Conservation (phyloP, 805 yeast genomes). For the Lipomyces oligophaga region DNA sequence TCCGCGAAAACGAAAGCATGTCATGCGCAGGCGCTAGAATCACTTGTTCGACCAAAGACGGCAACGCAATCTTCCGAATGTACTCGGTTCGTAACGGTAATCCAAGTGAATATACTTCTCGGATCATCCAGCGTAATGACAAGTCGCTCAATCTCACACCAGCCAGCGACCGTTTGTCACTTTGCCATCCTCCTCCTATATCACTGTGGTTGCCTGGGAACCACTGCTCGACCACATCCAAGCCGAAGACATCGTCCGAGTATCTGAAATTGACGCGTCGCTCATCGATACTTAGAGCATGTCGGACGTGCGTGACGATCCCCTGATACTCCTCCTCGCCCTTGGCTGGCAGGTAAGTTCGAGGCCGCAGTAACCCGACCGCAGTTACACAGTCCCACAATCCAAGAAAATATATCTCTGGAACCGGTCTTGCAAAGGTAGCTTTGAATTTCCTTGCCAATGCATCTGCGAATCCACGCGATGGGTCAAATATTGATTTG, state of each 20-base stretch:
- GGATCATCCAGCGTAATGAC: constrained; percentile 59
- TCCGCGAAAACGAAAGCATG: constrained; percentile 12
- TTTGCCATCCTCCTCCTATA: constrained; percentile 64
- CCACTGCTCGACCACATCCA: constrained; percentile 53
- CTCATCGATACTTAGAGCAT: constrained; percentile 66
- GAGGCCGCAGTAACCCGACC: constrained; percentile 56
- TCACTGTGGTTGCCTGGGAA: constrained; percentile 70
- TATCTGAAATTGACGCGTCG: constrained; percentile 61
- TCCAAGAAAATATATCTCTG: constrained; percentile 57
- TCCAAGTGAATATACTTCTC: constrained; percentile 52
- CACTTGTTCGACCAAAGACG: constrained; percentile 37
- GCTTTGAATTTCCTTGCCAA: constrained; percentile 47
- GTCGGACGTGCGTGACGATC: constrained; percentile 55
- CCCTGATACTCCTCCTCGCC: constrained; percentile 38
- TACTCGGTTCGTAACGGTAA: constrained; percentile 45
- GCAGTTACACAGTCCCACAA: constrained; percentile 68
- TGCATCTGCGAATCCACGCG: constrained; percentile 42
- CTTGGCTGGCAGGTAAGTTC: constrained; percentile 53
- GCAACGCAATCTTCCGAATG: constrained; percentile 42
- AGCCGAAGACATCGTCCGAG: constrained; percentile 29
- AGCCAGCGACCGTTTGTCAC: constrained; percentile 40
- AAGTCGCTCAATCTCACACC: constrained; percentile 49
- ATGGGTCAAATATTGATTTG: constrained; percentile 54
- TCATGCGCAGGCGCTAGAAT: constrained; percentile 24
- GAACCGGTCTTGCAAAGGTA: constrained; percentile 49